Percentiles rank a stretch among this genome's conserved stretches.
Evolutionary conservation across 805 yeast species (phyloP).

Genomic region (Yamadazyma akitaensis): DNA sequence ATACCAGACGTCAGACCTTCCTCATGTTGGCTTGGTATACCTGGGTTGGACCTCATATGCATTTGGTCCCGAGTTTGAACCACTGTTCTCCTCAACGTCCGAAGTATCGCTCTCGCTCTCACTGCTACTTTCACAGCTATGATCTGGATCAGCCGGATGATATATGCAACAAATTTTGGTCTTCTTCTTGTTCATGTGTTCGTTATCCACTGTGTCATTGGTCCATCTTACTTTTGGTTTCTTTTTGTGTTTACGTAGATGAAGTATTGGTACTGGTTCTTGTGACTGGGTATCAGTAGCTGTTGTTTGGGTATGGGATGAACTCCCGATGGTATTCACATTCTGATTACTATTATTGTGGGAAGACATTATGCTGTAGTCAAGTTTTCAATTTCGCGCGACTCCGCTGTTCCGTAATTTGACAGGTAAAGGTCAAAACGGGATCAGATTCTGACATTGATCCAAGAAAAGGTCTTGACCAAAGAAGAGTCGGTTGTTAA

Average conservation of each 20-base stretch:
- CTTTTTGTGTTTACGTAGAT: constrained; percentile 10
- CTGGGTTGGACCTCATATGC: constrained; percentile 89
- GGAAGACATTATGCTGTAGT: background rate
- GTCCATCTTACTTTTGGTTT: constrained; percentile 74
- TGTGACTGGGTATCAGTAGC: background rate
- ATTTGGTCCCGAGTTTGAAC: constrained; percentile 48
- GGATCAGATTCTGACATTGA: too few relatives aligned
- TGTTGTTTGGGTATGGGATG: constrained; percentile 2
- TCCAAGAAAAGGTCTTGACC: too few relatives aligned
- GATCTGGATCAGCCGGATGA: constrained; percentile 69
- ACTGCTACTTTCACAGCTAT: constrained; percentile 22
- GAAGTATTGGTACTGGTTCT: constrained; percentile 7
- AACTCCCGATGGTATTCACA: background rate
- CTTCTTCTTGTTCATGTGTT: constrained; percentile 81
- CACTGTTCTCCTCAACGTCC: constrained; percentile 12
- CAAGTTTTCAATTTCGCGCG: background rate
- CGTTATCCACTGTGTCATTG: constrained; percentile 86
- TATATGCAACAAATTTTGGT: constrained; percentile 87
- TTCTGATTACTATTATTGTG: background rate
- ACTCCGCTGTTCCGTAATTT: background rate
- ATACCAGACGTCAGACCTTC: background rate
- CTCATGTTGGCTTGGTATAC: constrained; percentile 30
- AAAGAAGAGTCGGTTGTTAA: too few relatives aligned
- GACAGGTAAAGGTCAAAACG: too few relatives aligned
- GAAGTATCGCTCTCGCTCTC: constrained; percentile 33